phyloP scores from a whole-genome alignment of 2,329 filamentous ascomycete species.

The Penicillium sp. region DNA sequence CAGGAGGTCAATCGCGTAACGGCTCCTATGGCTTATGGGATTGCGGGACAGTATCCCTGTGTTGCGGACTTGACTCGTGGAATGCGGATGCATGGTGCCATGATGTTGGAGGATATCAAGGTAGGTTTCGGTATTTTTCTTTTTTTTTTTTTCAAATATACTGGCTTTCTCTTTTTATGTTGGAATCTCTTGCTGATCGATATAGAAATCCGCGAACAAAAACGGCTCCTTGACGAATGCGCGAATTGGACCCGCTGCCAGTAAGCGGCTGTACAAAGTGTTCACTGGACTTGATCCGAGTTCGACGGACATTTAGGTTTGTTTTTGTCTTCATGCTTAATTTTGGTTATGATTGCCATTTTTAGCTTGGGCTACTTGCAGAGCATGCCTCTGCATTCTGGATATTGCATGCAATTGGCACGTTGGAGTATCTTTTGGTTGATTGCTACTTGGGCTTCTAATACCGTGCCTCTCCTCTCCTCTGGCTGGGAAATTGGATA shows the following conservation, averaged over 20 bases:
- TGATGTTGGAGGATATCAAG: slow-evolving; percentile 60
- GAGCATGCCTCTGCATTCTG: neutral
- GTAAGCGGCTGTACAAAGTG: slow-evolving; percentile 49
- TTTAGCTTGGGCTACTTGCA: neutral
- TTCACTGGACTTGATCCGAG: slow-evolving; percentile 48
- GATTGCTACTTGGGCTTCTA: neutral
- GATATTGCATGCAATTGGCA: neutral
- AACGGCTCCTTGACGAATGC: slow-evolving; percentile 46
- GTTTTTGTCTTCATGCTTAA: neutral
- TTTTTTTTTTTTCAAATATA: too few species aligned
- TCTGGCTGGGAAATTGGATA: neutral
- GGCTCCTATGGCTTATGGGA: slow-evolving; percentile 67
- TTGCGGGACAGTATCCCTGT: slow-evolving; percentile 60
- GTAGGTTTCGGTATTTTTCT: slow-evolving; percentile 22
- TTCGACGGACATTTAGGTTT: slow-evolving; percentile 42
- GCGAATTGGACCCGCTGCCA: slow-evolving; percentile 48
- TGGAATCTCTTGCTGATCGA: neutral
- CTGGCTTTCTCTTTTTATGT: neutral
- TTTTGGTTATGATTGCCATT: slow-evolving; percentile 1
- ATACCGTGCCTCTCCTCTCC: too few species aligned
- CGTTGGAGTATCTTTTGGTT: neutral
- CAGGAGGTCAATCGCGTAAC: slow-evolving; percentile 73
- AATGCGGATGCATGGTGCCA: slow-evolving; percentile 58
- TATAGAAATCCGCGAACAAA: slow-evolving; percentile 49
- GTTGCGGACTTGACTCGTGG: slow-evolving; percentile 59